Base-by-base conservation (phyloP, 2,329 filamentous ascomycete genomes). In the Xylaria arbuscula region DNA sequence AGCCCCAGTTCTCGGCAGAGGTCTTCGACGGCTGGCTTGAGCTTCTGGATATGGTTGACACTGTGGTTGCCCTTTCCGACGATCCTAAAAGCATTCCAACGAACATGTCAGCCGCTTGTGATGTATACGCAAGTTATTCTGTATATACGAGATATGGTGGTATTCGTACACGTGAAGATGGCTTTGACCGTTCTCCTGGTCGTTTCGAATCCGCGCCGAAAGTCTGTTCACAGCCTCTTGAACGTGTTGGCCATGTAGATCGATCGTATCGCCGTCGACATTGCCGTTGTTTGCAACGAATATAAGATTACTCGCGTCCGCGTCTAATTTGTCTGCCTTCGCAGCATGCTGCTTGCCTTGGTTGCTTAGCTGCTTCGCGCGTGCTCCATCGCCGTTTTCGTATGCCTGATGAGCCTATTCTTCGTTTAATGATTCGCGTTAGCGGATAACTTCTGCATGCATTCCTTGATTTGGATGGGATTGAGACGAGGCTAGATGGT, bases 61-160 rank as follows among this genome's bases (percentile, higher is more conserved):
- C 90, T 93, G 82, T 99, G 96, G 79, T 97, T 96, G 2, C 96
- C 96, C 81, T 95, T 97, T 76, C 96, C 96, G 36, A 98, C 95
- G 76, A 99, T 98, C 48, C 86, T n/a, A n/a, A n/a, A n/a, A n/a
- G n/a, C n/a, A n/a, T n/a, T n/a, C n/a, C n/a, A n/a, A n/a, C n/a
- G n/a, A n/a, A n/a, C n/a, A n/a, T n/a, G n/a, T n/a, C n/a, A n/a
- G n/a, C n/a, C n/a, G n/a, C n/a, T n/a, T n/a, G n/a, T n/a, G n/a
- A n/a, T n/a, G n/a, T n/a, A n/a, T n/a, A n/a, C n/a, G n/a, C n/a
- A n/a, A n/a, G n/a, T n/a, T n/a, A n/a, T n/a, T n/a, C n/a, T n/a
- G n/a, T n/a, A n/a, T n/a, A n/a, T n/a, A n/a, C n/a, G n/a, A n/a
- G n/a, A n/a, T n/a, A n/a, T n/a, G n/a, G n/a, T n/a, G n/a, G n/a